Evolutionary conservation across 148 eudicot genomes (phyloP).

Genomic region (Cornus controversa): DNA sequence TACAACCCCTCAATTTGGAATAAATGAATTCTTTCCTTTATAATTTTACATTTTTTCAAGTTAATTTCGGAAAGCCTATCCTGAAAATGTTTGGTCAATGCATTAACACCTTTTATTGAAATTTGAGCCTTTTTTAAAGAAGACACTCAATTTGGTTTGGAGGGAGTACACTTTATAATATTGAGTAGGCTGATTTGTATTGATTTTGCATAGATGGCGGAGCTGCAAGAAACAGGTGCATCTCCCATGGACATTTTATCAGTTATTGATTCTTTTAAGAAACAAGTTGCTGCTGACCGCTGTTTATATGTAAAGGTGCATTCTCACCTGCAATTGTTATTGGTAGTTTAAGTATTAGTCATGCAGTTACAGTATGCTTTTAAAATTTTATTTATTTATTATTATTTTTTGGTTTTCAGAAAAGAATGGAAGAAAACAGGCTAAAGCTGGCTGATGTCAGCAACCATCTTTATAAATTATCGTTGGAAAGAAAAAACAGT

Average conservation of each 20-base stretch:
- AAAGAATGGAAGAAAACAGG: conserved; percentile 68
- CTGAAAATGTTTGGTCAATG: no score
- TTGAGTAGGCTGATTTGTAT: neutral
- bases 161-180: neutral
- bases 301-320: conserved; percentile 58
- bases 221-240: conserved; percentile 18
- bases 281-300: conserved; percentile 67
- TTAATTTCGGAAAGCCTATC: no score
- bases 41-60: no score
- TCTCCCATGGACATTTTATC: conserved; percentile 46
- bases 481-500: conserved; percentile 59
- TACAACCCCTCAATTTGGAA: no score
- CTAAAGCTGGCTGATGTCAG: conserved; percentile 56
- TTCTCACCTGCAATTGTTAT: conserved; percentile 9
- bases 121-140: no score
- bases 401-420: conserved; percentile 42
- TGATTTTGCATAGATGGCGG: conserved; percentile 37
- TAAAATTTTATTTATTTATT: neutral
- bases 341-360: neutral
- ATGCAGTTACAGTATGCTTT: neutral
- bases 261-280: conserved; percentile 66
- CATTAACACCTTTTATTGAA: no score
- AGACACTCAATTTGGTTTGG: neutral
- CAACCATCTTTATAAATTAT: conserved; percentile 31
- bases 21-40: neutral